Conservation (phyloP, 306 rosid species). For the Vicia faba region DNA sequence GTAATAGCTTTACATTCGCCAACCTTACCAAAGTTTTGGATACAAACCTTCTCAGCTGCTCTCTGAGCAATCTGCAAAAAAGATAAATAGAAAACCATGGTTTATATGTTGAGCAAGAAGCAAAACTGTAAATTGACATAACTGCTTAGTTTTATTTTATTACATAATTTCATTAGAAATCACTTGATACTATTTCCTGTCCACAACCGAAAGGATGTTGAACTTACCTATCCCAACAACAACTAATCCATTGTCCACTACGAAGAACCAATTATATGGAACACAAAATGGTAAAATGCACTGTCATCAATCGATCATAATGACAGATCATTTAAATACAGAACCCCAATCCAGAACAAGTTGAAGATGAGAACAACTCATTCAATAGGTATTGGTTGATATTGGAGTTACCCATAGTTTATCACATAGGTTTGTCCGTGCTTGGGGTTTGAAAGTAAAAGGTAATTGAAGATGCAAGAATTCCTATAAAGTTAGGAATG, state of each 20-base stretch:
- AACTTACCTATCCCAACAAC: constrained; percentile 1
- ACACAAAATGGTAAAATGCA: constrained; percentile 4
- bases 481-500: background rate
- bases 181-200: constrained; percentile 3
- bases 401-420: background rate
- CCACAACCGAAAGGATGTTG: background rate
- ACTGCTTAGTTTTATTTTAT: constrained; percentile 14
- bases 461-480: constrained; percentile 2
- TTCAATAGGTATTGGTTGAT: background rate
- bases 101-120: constrained; percentile 10
- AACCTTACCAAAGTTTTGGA: constrained; percentile 72
- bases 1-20: constrained; percentile 63
- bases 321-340: background rate
- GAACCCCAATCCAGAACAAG: background rate
- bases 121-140: constrained; percentile 2
- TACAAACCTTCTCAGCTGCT: constrained; percentile 70
- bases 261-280: background rate
- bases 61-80: constrained; percentile 66
- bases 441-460: background rate
- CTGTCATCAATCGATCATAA: background rate
- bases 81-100: constrained; percentile 16
- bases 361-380: background rate
- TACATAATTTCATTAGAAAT: background rate
- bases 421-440: background rate
- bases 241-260: constrained; percentile 2